phyloP scores from a whole-genome alignment of 768 basidiomycete genomes.

The Tylopilus intermedius region DNA sequence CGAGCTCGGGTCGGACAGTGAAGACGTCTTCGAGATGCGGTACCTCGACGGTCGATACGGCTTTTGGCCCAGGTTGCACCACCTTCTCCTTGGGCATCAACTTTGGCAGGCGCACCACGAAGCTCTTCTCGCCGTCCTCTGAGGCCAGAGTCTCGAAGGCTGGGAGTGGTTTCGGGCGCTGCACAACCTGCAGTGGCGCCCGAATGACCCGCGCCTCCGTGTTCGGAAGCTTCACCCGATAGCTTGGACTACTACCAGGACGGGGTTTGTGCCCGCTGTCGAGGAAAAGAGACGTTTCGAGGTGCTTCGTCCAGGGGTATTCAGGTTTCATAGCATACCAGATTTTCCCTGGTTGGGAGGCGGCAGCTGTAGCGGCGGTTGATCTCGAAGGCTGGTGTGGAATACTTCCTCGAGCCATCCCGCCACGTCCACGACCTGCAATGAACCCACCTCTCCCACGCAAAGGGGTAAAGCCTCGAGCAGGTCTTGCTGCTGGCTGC shows the following conservation, averaged over 20 bases:
- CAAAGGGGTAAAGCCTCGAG: conserved; percentile 34
- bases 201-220: conserved; percentile 40
- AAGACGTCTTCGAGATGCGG: conserved; percentile 51
- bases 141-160: conserved; percentile 24
- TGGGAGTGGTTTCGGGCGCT: conserved; percentile 13
- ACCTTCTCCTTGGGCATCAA: conserved; percentile 35
- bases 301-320: conserved; percentile 77
- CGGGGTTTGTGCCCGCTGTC: conserved; percentile 57
- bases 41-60: conserved; percentile 30
- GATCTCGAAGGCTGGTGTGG: conserved; percentile 29
- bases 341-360: conserved; percentile 39
- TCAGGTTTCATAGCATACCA: conserved; percentile 79
- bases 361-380: conserved; percentile 22
- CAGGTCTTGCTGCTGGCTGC: conserved; percentile 25
- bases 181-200: conserved; percentile 19
- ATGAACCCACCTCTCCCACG: conserved; percentile 48
- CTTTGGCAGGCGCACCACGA: conserved; percentile 55
- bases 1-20: conserved; percentile 49
- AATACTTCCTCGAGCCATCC: conserved; percentile 40
- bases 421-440: conserved; percentile 40
- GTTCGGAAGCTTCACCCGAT: conserved; percentile 64
- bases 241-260: conserved; percentile 47
- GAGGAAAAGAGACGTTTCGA: conserved; percentile 68
- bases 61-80: conserved; percentile 5
- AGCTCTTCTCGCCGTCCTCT: conserved; percentile 42